Percentiles rank a stretch among this genome's conserved stretches.
phyloP scores from a whole-genome alignment of 169 alveolate genomes.

The Eimeria maxima region DNA sequence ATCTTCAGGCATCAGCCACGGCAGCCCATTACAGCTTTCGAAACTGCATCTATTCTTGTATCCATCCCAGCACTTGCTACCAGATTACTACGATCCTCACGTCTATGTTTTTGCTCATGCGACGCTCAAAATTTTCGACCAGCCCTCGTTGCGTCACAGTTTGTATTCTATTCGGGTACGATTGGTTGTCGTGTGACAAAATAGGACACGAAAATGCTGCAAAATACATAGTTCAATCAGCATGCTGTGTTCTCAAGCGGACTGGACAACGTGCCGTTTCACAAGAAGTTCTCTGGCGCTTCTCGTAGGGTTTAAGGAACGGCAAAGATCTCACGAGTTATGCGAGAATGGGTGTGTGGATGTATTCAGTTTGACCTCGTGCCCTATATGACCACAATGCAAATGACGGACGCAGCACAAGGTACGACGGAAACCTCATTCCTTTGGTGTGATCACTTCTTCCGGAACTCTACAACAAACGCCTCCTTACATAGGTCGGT shows the following conservation, averaged over 20 bases:
- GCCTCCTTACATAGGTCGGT: not conserved
- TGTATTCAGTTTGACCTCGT: slow-evolving; percentile 81
- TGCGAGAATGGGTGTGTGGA: not conserved
- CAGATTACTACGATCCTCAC: slow-evolving; percentile 81
- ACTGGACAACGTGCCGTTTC: not conserved
- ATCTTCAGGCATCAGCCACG: slow-evolving; percentile 81
- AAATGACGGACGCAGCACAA: slow-evolving; percentile 70
- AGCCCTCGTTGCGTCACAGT: slow-evolving; percentile 72
- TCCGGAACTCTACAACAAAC: not conserved
- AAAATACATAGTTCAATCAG: not conserved
- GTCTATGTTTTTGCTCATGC: slow-evolving; percentile 80
- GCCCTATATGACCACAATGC: slow-evolving; percentile 81
- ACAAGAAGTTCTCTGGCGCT: not conserved
- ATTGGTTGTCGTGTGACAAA: not conserved
- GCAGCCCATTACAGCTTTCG: slow-evolving; percentile 71
- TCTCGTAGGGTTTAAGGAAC: not conserved
- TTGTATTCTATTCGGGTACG: slow-evolving; percentile 80
- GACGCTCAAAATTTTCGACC: slow-evolving; percentile 70
- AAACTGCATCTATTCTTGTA: slow-evolving; percentile 75
- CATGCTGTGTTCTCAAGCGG: not conserved
- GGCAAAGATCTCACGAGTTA: not conserved
- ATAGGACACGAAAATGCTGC: not conserved
- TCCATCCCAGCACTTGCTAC: slow-evolving; percentile 68
- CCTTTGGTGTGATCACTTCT: not conserved
- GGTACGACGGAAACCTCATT: slow-evolving; percentile 1